Conservation (phyloP, 1,284 basidiomycete genomes). For the Cryptococcus sp. region DNA sequence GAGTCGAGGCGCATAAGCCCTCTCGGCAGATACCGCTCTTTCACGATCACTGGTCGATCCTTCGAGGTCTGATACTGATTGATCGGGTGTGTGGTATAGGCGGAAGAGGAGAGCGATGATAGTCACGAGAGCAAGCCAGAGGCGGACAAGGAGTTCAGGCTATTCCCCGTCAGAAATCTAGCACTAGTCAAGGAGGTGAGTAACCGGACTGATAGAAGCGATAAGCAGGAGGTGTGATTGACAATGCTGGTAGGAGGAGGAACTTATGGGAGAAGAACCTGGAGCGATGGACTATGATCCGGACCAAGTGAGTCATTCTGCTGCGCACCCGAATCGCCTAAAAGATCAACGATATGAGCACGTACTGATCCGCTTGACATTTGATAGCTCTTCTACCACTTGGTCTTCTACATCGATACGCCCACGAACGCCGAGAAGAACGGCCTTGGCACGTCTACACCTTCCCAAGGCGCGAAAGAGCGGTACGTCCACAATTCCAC, state of each 20-base stretch:
- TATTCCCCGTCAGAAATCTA: slow-evolving; percentile 10
- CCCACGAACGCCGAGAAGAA: slow-evolving; percentile 68
- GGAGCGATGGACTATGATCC: slow-evolving; percentile 73
- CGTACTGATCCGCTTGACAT: neutral
- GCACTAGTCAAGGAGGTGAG: slow-evolving; percentile 35
- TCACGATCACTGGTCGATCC: neutral
- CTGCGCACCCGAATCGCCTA: neutral
- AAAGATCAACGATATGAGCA: neutral
- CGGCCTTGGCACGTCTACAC: slow-evolving; percentile 59
- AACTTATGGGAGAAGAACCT: slow-evolving; percentile 67
- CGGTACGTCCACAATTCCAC: slow-evolving; percentile 55
- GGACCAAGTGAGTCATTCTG: slow-evolving; percentile 50
- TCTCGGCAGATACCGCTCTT: neutral
- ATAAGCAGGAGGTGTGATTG: slow-evolving; percentile 1
- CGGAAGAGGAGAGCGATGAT: slow-evolving; percentile 45
- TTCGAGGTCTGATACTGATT: neutral
- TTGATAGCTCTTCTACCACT: slow-evolving; percentile 64
- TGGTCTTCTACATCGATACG: slow-evolving; percentile 86
- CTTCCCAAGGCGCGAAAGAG: slow-evolving; percentile 57
- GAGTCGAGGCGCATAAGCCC: neutral
- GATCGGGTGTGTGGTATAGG: slow-evolving; percentile 17
- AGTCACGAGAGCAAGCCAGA: slow-evolving; percentile 23
- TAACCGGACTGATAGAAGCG: neutral
- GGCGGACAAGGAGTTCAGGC: slow-evolving; percentile 9
- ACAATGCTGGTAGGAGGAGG: slow-evolving; percentile 1